Percentiles rank a stretch among this genome's conserved stretches.
Evolutionary conservation across 345 rosid species (phyloP).

Genomic region (Mercurialis annua): DNA sequence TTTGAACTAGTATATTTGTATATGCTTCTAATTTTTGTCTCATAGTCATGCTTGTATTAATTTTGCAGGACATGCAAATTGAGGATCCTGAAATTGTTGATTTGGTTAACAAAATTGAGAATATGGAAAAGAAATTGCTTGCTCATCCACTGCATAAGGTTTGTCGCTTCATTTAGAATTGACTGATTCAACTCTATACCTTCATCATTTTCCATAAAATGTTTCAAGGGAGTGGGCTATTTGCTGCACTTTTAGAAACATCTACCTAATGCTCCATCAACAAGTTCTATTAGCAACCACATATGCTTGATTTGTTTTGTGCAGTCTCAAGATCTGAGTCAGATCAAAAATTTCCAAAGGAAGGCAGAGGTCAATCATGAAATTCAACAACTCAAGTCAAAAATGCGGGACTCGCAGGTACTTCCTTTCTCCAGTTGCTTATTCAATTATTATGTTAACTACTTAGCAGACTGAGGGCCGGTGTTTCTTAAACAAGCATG

Average conservation of each 20-base stretch:
- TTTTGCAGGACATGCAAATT: conserved; percentile 91
- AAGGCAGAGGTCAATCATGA: conserved; percentile 95
- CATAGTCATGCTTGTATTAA: background rate
- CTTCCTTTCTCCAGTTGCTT: background rate
- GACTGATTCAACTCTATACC: background rate
- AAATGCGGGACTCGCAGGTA: conserved; percentile 99
- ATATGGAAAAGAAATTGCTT: conserved; percentile 68
- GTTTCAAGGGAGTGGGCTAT: background rate
- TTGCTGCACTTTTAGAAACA: background rate
- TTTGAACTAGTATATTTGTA: background rate
- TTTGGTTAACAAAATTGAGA: conserved; percentile 77
- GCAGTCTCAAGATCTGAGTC: conserved; percentile 85
- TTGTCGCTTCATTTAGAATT: conserved; percentile 13
- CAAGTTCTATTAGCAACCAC: conserved; percentile 11
- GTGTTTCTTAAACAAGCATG: background rate
- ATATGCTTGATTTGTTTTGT: conserved; percentile 11
- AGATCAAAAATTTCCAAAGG: conserved; percentile 68
- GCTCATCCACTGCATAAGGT: conserved; percentile 95
- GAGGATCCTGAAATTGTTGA: conserved; percentile 86
- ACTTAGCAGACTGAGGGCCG: too few relatives aligned
- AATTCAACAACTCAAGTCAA: conserved; percentile 86
- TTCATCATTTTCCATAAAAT: background rate
- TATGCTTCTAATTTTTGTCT: conserved; percentile 1
- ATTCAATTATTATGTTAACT: background rate
- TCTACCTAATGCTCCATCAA: conserved; percentile 7